phyloP scores from a whole-genome alignment of 2,329 filamentous ascomycete genomes.

The Cryphonectria carpinicola region DNA sequence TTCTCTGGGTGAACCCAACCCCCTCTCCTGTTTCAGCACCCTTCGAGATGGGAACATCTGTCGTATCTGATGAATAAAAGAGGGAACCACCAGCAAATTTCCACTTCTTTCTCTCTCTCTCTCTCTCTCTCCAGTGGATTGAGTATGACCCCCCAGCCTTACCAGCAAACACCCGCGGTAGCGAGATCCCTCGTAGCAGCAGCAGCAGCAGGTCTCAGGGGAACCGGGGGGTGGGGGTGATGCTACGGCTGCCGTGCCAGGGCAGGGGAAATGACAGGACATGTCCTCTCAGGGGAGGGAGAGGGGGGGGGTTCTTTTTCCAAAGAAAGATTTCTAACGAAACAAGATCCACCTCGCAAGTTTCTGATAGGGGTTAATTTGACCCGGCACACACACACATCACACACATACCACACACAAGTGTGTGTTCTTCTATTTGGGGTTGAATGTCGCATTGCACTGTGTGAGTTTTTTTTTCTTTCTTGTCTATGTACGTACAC shows the following conservation, averaged over 20 bases:
- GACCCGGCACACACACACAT: constrained; percentile 15
- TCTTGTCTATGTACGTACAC: constrained; percentile 10
- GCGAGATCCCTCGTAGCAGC: constrained; percentile 21
- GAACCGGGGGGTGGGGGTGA: constrained; percentile 3
- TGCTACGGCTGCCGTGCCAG: constrained; percentile 13
- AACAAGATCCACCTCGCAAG: constrained; percentile 27
- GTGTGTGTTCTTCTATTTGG: neutral
- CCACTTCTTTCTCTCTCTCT: too few relatives aligned
- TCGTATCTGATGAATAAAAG: constrained; percentile 17
- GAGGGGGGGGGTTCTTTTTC: constrained; percentile 10
- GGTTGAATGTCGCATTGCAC: neutral
- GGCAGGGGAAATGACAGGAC: constrained; percentile 28
- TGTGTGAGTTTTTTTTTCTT: constrained; percentile 8
- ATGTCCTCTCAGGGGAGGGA: constrained; percentile 23
- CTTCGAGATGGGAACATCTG: constrained; percentile 8
- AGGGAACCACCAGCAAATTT: neutral
- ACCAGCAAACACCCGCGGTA: constrained; percentile 15
- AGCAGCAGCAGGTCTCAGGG: constrained; percentile 25
- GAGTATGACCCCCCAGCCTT: constrained; percentile 12
- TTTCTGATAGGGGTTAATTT: constrained; percentile 29
- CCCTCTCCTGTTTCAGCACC: constrained; percentile 24
- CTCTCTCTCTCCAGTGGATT: too few relatives aligned
- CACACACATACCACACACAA: neutral
- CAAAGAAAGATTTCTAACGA: constrained; percentile 28
- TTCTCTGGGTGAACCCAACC: neutral